These are phyloP conservation scores for Delphinella strobiligena DNA, from an alignment of 2,329 filamentous ascomycete genomes.

Conservation along the genomic window DNA sequence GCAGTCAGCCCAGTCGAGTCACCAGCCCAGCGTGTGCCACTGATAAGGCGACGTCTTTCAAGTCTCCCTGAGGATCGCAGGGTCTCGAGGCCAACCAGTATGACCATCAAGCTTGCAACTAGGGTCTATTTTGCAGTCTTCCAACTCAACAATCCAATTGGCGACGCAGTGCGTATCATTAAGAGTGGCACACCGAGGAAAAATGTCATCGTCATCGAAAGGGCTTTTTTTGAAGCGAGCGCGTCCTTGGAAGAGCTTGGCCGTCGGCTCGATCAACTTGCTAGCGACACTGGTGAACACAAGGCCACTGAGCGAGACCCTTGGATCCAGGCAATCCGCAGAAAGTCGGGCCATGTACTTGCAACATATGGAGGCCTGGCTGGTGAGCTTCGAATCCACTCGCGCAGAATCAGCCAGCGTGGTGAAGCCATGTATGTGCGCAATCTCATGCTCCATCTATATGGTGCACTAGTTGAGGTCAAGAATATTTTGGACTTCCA, in stretches of 20 bases:
- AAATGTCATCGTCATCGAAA: conserved; percentile 7
- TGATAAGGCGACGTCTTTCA: conserved; percentile 9
- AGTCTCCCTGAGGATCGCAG: conserved; percentile 11
- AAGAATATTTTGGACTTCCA: conserved; percentile 46
- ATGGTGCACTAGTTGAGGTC: conserved; percentile 45
- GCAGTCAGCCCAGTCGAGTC: conserved; percentile 21
- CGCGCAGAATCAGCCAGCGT: conserved; percentile 40
- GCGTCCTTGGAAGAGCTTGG: conserved; percentile 45
- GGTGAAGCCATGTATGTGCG: conserved; percentile 46
- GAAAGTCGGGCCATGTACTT: conserved; percentile 37
- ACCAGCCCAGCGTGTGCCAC: conserved; percentile 4
- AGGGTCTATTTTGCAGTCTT: conserved; percentile 9
- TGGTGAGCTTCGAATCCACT: conserved; percentile 35
- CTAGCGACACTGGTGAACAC: conserved; percentile 38
- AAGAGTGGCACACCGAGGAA: conserved; percentile 8
- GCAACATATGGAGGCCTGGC: conserved; percentile 38
- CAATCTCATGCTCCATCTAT: conserved; percentile 46
- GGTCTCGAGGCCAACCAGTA: conserved; percentile 10
- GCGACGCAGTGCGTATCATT: conserved; percentile 10
- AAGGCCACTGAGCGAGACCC: conserved; percentile 10
- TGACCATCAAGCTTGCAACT: conserved; percentile 9
- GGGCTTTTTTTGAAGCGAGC: conserved; percentile 35
- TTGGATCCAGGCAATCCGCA: conserved; percentile 14
- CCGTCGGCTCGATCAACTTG: conserved; percentile 38
- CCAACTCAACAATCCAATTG: conserved; percentile 10